Conservation (phyloP, 208 protist genomes). For the Acanthamoeba castellanii region DNA sequence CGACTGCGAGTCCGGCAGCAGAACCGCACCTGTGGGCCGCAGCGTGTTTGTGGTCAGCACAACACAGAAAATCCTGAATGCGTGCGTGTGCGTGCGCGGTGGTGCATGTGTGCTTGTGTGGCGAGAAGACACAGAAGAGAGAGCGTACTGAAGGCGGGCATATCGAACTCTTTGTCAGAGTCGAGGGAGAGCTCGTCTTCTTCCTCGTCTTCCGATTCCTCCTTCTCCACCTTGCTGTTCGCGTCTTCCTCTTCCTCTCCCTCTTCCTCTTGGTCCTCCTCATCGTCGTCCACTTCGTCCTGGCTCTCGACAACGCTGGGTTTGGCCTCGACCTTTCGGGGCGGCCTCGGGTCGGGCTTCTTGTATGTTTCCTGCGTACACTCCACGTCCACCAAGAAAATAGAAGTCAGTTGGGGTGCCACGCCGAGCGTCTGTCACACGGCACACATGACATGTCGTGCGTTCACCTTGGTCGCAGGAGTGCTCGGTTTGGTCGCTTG, state of each 20-base stretch:
- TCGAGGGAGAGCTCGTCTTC: slow-evolving; percentile 52
- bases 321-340: background rate
- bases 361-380: slow-evolving; percentile 9
- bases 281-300: slow-evolving; percentile 14
- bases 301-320: background rate
- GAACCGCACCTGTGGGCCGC: background rate
- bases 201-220: background rate
- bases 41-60: background rate
- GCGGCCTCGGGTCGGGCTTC: slow-evolving; percentile 28
- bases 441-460: background rate
- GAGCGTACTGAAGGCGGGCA: slow-evolving; percentile 21
- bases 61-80: background rate
- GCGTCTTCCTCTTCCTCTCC: background rate
- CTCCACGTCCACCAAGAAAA: no score
- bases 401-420: no score
- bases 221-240: background rate
- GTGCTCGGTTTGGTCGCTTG: background rate
- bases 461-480: background rate
- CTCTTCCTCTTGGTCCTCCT: background rate
- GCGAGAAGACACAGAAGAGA: background rate
- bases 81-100: no score
- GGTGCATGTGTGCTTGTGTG: no score
- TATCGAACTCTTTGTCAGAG: slow-evolving; percentile 30
- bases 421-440: background rate
- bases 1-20: slow-evolving; percentile 45